Conservation (phyloP, 225 moss, liverwort and hornwort species). For the Asterella californica region DNA sequence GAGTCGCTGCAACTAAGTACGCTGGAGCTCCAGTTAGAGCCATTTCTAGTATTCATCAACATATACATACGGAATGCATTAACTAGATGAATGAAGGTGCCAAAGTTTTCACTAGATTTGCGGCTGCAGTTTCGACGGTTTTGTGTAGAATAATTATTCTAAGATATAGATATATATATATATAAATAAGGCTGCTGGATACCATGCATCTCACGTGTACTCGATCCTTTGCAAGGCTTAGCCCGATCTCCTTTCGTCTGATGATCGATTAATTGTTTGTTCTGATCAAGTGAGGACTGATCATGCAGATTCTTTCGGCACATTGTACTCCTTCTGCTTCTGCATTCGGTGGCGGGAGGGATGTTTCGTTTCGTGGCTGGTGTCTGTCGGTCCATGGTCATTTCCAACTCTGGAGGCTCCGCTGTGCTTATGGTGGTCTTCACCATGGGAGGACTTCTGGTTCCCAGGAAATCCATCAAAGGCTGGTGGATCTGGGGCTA, state of each 20-base stretch:
- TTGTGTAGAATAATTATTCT: too few relatives aligned
- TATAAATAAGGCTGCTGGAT: too few relatives aligned
- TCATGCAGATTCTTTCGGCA: slow-evolving; percentile 33
- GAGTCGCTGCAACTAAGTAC: too few relatives aligned
- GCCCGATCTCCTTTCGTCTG: not conserved
- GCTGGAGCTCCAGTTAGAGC: too few relatives aligned
- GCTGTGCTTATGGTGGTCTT: slow-evolving; percentile 12
- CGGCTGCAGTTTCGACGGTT: not conserved
- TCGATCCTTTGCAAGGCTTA: too few relatives aligned
- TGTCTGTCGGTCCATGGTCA: slow-evolving; percentile 32
- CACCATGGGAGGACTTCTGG: slow-evolving; percentile 24
- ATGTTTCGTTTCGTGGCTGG: slow-evolving; percentile 35
- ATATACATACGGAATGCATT: not conserved
- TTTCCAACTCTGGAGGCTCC: slow-evolving; percentile 23
- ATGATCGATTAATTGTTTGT: not conserved
- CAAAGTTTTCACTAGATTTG: not conserved
- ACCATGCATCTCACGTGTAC: too few relatives aligned
- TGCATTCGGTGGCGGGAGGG: slow-evolving; percentile 27
- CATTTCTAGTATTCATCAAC: too few relatives aligned
- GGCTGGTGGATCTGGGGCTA: slow-evolving; percentile 11
- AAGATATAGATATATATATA: too few relatives aligned
- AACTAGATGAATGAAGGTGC: not conserved
- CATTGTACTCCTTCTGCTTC: slow-evolving; percentile 9
- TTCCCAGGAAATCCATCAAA: slow-evolving; percentile 19
- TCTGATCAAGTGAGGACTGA: too few relatives aligned